These are phyloP conservation scores for Beta lomatogona DNA, from an alignment of 179 eudicot species.

Conservation along the genomic window DNA sequence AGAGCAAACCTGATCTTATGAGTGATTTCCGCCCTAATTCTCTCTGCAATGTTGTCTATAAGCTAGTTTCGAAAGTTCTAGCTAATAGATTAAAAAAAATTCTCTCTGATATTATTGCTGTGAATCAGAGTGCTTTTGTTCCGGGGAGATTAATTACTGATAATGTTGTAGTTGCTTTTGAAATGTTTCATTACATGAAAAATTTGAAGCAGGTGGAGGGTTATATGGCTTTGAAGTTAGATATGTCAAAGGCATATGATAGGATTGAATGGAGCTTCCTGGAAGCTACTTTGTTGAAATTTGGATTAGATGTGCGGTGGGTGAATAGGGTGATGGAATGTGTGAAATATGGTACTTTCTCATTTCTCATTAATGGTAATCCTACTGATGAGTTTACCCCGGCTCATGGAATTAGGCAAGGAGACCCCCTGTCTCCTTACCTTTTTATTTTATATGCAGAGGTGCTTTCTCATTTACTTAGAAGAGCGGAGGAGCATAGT, in stretches of 20 bases:
- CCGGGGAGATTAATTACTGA: no score
- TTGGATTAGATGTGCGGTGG: not conserved
- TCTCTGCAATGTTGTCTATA: no score
- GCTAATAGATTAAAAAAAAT: no score
- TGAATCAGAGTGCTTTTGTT: no score
- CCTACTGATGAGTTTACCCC: not conserved
- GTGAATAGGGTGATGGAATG: not conserved
- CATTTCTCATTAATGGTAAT: not conserved
- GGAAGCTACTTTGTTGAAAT: not conserved
- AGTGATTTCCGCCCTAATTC: no score
- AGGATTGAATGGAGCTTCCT: not conserved
- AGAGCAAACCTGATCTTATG: no score
- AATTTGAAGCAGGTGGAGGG: not conserved
- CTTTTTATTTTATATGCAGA: not conserved
- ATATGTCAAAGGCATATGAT: not conserved
- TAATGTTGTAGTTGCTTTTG: not conserved
- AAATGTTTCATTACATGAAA: not conserved
- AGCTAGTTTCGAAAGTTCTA: no score
- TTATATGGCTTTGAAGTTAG: not conserved
- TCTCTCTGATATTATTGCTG: no score
- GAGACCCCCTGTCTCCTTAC: constrained; percentile 8
- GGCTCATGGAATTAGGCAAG: not conserved
- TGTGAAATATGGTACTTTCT: not conserved
- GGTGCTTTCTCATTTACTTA: not conserved
- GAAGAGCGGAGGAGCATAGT: no score